phyloP scores from a whole-genome alignment of 1,139 yeast genomes.

The Wickerhamomyces sp. region DNA sequence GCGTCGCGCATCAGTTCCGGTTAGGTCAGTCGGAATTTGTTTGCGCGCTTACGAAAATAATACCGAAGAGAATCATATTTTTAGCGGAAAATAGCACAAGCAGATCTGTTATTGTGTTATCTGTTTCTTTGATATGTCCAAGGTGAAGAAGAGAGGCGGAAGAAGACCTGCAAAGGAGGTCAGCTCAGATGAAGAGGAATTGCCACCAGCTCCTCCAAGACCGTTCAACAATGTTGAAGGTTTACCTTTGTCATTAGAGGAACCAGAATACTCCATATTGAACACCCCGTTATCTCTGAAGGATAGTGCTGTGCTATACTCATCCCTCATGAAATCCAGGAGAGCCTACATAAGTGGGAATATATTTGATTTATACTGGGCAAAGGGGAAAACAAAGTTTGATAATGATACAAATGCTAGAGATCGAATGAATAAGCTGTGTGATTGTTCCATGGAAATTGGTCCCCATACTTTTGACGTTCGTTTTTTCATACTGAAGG shows the following conservation, averaged over 20 bases:
- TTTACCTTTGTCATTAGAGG: conserved; percentile 62
- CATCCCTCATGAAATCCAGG: conserved; percentile 72
- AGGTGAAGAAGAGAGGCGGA: conserved; percentile 13
- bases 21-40: no score
- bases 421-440: conserved; percentile 84
- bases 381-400: conserved; percentile 44
- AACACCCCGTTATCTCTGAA: conserved; percentile 64
- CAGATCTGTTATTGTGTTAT: no score
- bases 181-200: conserved; percentile 31
- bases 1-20: neutral
- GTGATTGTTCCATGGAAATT: conserved; percentile 65
- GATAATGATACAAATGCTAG: conserved; percentile 46
- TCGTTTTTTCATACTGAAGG: conserved; percentile 75
- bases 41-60: no score
- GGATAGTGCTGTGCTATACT: conserved; percentile 68
- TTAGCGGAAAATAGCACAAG: no score
- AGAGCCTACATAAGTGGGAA: conserved; percentile 67
- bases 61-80: no score
- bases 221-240: conserved; percentile 67
- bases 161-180: conserved; percentile 42
- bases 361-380: conserved; percentile 79
- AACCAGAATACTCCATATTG: conserved; percentile 57
- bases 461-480: conserved; percentile 86
- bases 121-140: no score
- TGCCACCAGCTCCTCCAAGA: conserved; percentile 37